Percentiles rank a stretch among this genome's conserved stretches.
phyloP scores from a whole-genome alignment of 164 flowering plant genomes.

The Buxus sempervirens region DNA sequence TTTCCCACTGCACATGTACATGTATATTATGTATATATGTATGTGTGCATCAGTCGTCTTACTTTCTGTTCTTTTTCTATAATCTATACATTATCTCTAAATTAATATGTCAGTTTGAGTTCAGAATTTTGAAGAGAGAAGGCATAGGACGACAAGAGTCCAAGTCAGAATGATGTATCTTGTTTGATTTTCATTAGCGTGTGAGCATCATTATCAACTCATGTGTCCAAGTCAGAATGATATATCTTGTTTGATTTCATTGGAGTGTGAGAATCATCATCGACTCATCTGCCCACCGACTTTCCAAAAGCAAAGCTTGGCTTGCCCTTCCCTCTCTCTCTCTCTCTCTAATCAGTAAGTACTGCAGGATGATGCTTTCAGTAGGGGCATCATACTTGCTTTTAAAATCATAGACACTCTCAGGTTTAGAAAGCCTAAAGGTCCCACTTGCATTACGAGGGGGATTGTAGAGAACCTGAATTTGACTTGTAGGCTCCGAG shows the following conservation, averaged over 20 bases:
- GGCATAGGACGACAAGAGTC: conserved; percentile 4
- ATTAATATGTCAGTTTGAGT: background rate
- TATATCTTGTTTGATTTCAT: conserved; percentile 3
- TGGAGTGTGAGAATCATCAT: conserved; percentile 8
- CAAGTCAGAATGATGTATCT: no score
- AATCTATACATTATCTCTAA: background rate
- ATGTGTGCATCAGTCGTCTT: background rate
- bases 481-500: no score
- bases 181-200: no score
- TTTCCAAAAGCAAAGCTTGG: conserved; percentile 11
- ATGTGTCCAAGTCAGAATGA: conserved; percentile 7
- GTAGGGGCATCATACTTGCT: conserved; percentile 20
- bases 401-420: conserved; percentile 14
- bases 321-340: conserved; percentile 7
- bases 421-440: background rate
- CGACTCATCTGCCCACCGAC: conserved; percentile 8
- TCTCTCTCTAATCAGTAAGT: conserved; percentile 3
- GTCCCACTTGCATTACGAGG: background rate
- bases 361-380: background rate
- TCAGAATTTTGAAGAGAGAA: background rate
- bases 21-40: no score
- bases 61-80: background rate
- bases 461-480: background rate
- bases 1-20: background rate
- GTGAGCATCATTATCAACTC: no score